Percentiles rank a stretch among this genome's conserved stretches.
phyloP scores from a whole-genome alignment of 768 basidiomycete species.

The Paxillus rubicundulus region DNA sequence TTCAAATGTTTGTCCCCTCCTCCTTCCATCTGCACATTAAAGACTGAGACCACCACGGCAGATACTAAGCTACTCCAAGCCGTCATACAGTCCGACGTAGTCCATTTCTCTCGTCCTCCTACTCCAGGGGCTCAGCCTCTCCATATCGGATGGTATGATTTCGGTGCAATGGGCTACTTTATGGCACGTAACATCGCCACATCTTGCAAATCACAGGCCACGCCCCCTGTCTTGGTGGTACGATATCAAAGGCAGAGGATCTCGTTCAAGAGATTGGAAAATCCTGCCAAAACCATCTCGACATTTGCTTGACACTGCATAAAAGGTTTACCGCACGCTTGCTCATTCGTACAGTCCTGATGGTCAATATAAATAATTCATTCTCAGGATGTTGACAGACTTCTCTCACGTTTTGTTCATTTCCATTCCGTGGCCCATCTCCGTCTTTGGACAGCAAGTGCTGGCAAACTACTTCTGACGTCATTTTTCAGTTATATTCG shows the following conservation, averaged over 20 bases:
- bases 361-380: background rate
- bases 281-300: too few species aligned
- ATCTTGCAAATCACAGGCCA: conserved; percentile 38
- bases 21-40: too few species aligned
- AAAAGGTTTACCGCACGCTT: conserved; percentile 54
- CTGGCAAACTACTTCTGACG: conserved; percentile 46
- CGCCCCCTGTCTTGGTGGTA: conserved; percentile 67
- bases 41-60: conserved; percentile 5
- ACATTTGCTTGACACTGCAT: conserved; percentile 6
- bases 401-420: conserved; percentile 57
- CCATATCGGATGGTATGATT: conserved; percentile 45
- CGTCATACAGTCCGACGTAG: conserved; percentile 11
- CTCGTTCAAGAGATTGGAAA: conserved; percentile 57
- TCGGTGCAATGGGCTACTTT: conserved; percentile 68
- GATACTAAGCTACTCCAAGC: conserved; percentile 3
- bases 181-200: conserved; percentile 83
- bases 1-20: background rate
- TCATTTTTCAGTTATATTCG: conserved; percentile 61
- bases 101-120: conserved; percentile 59
- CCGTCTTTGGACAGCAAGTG: conserved; percentile 80
- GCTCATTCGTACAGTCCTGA: conserved; percentile 19
- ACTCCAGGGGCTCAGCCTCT: conserved; percentile 43
- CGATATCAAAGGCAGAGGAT: conserved; percentile 54
- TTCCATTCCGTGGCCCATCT: conserved; percentile 65
- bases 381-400: conserved; percentile 62